A percentile compares a stretch with the other conserved stretches of the same genome.
phyloP scores from a whole-genome alignment of 2,329 filamentous ascomycete species.

The Claviceps digitariae region DNA sequence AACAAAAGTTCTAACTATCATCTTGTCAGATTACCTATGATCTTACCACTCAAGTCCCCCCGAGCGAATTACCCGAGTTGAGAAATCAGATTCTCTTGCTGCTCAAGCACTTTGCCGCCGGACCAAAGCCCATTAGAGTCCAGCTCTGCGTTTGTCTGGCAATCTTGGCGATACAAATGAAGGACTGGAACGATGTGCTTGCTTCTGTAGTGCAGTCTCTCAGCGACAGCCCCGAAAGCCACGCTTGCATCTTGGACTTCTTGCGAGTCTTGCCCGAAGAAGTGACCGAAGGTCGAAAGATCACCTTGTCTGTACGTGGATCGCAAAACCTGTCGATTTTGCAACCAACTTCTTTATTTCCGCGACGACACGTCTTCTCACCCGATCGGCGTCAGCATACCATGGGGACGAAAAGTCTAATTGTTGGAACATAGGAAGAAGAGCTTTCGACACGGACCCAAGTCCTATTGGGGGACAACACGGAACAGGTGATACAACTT shows the following conservation, averaged over 20 bases:
- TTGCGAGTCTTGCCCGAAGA: slow-evolving; percentile 94
- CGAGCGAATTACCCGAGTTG: slow-evolving; percentile 59
- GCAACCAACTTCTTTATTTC: slow-evolving; percentile 15
- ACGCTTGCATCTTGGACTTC: slow-evolving; percentile 88
- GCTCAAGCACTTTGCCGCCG: slow-evolving; percentile 66
- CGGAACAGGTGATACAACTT: slow-evolving; percentile 71
- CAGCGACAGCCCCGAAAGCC: slow-evolving; percentile 60
- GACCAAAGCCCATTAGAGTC: slow-evolving; percentile 73
- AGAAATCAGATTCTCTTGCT: slow-evolving; percentile 74
- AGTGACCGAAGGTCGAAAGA: slow-evolving; percentile 97
- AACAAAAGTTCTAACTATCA: slow-evolving; percentile 1
- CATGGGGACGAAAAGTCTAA: slow-evolving; percentile 21
- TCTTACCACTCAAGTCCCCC: slow-evolving; percentile 68
- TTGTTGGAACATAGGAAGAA: slow-evolving; percentile 64
- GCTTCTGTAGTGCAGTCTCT: slow-evolving; percentile 67
- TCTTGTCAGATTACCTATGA: slow-evolving; percentile 78
- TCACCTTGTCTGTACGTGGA: slow-evolving; percentile 95
- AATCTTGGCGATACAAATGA: slow-evolving; percentile 92
- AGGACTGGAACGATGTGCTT: slow-evolving; percentile 86
- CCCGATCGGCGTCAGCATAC: slow-evolving; percentile 21
- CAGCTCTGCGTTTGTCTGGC: slow-evolving; percentile 93
- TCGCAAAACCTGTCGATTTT: slow-evolving; percentile 35
- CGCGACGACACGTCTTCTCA: slow-evolving; percentile 18
- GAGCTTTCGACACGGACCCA: slow-evolving; percentile 75
- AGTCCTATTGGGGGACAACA: slow-evolving; percentile 84